These are phyloP conservation scores for Ceratobasidium sp. DNA, from an alignment of 1,284 basidiomycete genomes.

Conservation along the genomic window DNA sequence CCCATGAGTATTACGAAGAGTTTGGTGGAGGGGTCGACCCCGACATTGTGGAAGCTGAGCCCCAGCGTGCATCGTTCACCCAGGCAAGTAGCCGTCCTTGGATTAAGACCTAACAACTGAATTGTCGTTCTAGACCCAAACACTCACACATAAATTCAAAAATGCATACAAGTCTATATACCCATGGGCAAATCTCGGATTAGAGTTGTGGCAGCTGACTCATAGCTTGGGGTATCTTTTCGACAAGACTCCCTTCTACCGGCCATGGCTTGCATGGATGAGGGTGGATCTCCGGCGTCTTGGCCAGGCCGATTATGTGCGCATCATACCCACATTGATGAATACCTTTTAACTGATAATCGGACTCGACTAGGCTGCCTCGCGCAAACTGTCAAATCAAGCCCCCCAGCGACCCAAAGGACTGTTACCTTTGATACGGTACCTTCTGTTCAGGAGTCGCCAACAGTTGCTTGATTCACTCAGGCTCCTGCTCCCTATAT, in stretches of 20 bases:
- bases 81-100: conserved; percentile 18
- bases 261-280: conserved; percentile 91
- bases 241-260: conserved; percentile 85
- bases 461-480: conserved; percentile 77
- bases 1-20: conserved; percentile 89
- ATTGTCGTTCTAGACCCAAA: conserved; percentile 52
- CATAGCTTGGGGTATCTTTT: conserved; percentile 94
- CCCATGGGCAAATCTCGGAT: conserved; percentile 81
- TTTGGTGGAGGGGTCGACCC: conserved; percentile 82
- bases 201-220: conserved; percentile 83
- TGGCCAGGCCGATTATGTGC: conserved; percentile 71
- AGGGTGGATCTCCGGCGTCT: conserved; percentile 84
- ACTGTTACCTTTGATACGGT: conserved; percentile 43
- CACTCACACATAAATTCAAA: conserved; percentile 62
- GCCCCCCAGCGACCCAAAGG: conserved; percentile 34
- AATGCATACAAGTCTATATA: conserved; percentile 76
- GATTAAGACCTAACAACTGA: conserved; percentile 27
- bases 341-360: conserved; percentile 58
- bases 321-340: conserved; percentile 57
- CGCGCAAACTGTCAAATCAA: conserved; percentile 44
- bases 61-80: conserved; percentile 26
- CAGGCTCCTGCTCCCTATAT: conserved; percentile 85
- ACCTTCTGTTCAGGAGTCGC: conserved; percentile 65
- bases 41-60: conserved; percentile 67
- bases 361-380: conserved; percentile 55